Base-by-base conservation (phyloP, 31 red algal species). In the Odonthalia washingtoniensis region DNA sequence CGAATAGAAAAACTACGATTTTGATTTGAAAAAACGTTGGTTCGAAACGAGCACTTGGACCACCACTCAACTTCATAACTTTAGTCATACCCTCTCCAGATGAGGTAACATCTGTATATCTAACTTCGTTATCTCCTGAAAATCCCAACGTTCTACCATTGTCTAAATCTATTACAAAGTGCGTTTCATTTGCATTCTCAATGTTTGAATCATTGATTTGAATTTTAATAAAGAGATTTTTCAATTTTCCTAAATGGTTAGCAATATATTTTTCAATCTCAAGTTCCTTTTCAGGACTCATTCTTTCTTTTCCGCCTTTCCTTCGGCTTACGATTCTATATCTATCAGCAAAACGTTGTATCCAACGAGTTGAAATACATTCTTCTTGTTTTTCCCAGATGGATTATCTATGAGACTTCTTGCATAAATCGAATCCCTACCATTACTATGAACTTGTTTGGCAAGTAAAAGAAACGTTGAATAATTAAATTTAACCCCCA, bases 111-210 rank as follows among this genome's bases (percentile, higher is more conserved):
- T 87, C 42, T 12, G 72, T 43, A 63, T 63, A 87, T 32, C 49
- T 75, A 5, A 75, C 69, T 14, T 77, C 0, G 14, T 77, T 18
- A 18, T 87, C 83, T 12, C 70, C 46, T 42, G 5, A 17, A 32
- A 77, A 63, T 61, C 44, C 72, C 70, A 77, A 35, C 17, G 83
- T 64, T 24, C 46, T n/a, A 27, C 72, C 5, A 77, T 63, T 63
- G 0, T 53, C 46, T 17, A 62, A 12, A 30, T 77, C 35, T 21
- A 87, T 61, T 17, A 57, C 14, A 37, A 77, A 61, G 30, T 75
- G 72, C 0, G 72, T 87, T 44, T 87, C 83, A 36, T 87, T 72
- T 16, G 73, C 70, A 40, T 87, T 87, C 26, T n/a, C 30, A 16
- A 77, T 63, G 37, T 49, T 0, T 38, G 52, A 39, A 30, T 87